A percentile compares a stretch with the other conserved stretches of the same genome.
These are phyloP conservation scores for Chlamydomonas applanata DNA, from an alignment of 139 green algal genomes.

Conservation along the genomic window DNA sequence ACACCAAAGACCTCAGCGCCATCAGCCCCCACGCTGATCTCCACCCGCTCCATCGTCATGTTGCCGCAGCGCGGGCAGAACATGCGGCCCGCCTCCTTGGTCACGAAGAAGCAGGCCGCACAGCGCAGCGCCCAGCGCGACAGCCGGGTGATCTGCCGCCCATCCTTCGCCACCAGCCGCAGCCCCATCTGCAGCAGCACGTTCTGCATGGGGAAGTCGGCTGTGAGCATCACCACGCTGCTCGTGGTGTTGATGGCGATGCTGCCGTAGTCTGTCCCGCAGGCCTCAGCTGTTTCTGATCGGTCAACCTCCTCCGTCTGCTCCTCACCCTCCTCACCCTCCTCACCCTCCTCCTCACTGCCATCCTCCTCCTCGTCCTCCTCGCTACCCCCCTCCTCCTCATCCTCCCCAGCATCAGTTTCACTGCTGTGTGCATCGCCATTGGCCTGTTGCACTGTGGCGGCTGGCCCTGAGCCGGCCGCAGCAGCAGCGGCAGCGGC, in stretches of 20 bases:
- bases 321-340: background rate
- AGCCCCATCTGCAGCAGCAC: constrained; percentile 93
- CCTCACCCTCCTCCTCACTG: constrained; percentile 1
- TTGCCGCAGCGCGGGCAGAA: constrained; percentile 96
- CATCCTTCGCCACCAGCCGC: constrained; percentile 73
- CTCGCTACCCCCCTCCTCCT: background rate
- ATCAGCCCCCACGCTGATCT: constrained; percentile 68
- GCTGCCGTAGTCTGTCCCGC: background rate
- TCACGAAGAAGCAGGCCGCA: constrained; percentile 77
- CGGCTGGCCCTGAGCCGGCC: background rate
- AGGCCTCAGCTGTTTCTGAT: background rate
- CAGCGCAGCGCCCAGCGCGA: constrained; percentile 80
- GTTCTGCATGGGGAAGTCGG: constrained; percentile 98
- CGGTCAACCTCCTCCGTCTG: background rate
- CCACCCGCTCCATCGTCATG: constrained; percentile 79
- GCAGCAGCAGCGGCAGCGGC: background rate
- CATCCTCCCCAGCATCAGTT: background rate
- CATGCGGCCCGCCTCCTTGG: constrained; percentile 70
- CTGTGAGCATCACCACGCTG: constrained; percentile 75
- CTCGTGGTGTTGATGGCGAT: constrained; percentile 26
- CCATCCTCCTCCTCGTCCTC: constrained; percentile 5
- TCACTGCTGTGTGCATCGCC: background rate
- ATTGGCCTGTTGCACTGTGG: background rate
- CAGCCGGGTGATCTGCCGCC: constrained; percentile 63
- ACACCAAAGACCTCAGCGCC: constrained; percentile 80